Evolutionary conservation across 2,329 filamentous ascomycete species (phyloP), one percentile per base, ranked within the genome.

Genomic region (Xylogone sp.): DNA sequence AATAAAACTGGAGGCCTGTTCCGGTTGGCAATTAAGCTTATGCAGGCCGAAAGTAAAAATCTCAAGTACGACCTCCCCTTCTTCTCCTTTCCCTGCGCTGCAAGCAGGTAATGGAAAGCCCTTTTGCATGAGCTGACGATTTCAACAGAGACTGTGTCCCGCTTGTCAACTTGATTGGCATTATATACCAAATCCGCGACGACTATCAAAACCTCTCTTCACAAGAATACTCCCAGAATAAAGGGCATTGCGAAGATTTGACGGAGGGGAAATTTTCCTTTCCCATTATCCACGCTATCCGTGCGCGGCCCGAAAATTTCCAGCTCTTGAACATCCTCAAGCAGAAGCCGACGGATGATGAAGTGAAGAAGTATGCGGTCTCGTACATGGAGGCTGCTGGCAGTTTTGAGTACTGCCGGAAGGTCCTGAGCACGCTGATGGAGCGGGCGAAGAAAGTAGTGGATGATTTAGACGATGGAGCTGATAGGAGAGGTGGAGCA

Each of bases 261-360:
- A 97, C 91, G 1, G 94, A 97, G 73, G 93, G 93, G 57, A 97
- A 97, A 77, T 97, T 97, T 74, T 93, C 87, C 21, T 97, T 97
- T 68, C 91, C 92, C 42, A 86, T 97, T 63, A 96, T 97, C 63
- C 93, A 97, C 73, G 87, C 88, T 68, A 95, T 97, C 60, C 88
- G 89, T 54, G 75, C 86, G 53, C 82, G 91, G 65, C 88, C 82
- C 18, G 71, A 74, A 24, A 88, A 91, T 65, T 76, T 88, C 59
- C 86, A 95, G 63, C 80, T 99, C 50, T 81, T 97, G 68, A 96
- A 94, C 65, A 97, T 97, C 51, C 76, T 97, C 42, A 90, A 90
- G 70, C 92, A 97, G 70, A 93, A 91, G 71, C 91, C 92, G 1
- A 81, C 78, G 19, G 88, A 97, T 62, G 84, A 89, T 45, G 87